phyloP scores from a whole-genome alignment of 2,329 filamentous ascomycete species.

The Colletotrichum trifolii region DNA sequence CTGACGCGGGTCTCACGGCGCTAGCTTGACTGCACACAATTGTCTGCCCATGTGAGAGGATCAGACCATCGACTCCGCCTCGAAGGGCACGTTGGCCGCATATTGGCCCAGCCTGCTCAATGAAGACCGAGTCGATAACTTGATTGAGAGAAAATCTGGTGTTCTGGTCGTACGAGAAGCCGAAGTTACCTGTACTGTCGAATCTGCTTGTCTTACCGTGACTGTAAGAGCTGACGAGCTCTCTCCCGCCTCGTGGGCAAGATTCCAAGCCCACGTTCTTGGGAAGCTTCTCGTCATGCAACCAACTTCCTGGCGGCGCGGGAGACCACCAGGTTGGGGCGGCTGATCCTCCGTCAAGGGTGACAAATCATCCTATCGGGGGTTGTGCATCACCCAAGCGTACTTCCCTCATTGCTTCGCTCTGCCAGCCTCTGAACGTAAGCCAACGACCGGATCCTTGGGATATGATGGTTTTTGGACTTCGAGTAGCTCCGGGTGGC shows the following conservation, averaged over 20 bases:
- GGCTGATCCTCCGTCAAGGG: slow-evolving; percentile 3
- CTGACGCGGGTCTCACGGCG: slow-evolving; percentile 23
- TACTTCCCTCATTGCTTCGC: slow-evolving; percentile 14
- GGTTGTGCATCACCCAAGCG: slow-evolving; percentile 23
- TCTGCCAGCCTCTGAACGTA: slow-evolving; percentile 10
- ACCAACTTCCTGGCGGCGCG: neutral
- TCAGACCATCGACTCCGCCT: slow-evolving; percentile 35
- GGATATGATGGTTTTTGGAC: slow-evolving; percentile 22
- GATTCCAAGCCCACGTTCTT: slow-evolving; percentile 37
- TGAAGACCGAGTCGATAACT: slow-evolving; percentile 20
- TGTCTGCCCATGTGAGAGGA: slow-evolving; percentile 22
- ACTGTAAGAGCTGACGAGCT: neutral
- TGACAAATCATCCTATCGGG: slow-evolving; percentile 14
- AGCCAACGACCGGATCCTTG: slow-evolving; percentile 36
- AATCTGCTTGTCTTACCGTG: neutral
- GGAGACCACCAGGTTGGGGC: slow-evolving; percentile 11
- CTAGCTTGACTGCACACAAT: slow-evolving; percentile 24
- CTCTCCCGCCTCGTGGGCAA: slow-evolving; percentile 1
- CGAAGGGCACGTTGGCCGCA: slow-evolving; percentile 25
- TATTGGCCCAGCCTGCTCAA: slow-evolving; percentile 25
- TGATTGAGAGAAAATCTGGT: neutral
- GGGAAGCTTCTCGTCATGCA: slow-evolving; percentile 24
- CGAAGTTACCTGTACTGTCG: neutral
- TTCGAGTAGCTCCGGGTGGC: slow-evolving; percentile 28
- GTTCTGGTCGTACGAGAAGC: slow-evolving; percentile 24